Percentiles rank a stretch among this genome's conserved stretches.
phyloP scores from a whole-genome alignment of 1,284 basidiomycete species.

The Fomes fomentarius region DNA sequence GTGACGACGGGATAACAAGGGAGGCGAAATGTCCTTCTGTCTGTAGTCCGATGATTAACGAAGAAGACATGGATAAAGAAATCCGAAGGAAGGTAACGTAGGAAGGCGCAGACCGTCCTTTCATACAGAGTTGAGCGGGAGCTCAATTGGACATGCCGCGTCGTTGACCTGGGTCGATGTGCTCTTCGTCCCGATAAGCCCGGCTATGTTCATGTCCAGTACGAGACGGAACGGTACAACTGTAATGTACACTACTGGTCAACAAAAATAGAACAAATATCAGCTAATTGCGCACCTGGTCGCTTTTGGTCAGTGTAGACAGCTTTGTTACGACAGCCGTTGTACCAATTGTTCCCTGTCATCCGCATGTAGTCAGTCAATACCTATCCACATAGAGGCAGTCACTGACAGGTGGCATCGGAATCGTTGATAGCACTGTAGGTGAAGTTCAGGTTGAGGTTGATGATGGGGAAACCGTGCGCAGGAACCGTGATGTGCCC shows the following conservation, averaged over 20 bases:
- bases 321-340: slow-evolving; percentile 71
- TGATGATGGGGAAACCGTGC: slow-evolving; percentile 60
- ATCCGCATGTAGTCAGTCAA: not conserved
- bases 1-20: slow-evolving; percentile 2
- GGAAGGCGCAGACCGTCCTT: slow-evolving; percentile 7
- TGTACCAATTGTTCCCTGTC: slow-evolving; percentile 78
- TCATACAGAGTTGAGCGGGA: slow-evolving; percentile 56
- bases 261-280: not conserved
- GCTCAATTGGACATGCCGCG: slow-evolving; percentile 78
- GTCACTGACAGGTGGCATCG: slow-evolving; percentile 76
- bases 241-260: slow-evolving; percentile 29
- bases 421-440: slow-evolving; percentile 81
- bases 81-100: slow-evolving; percentile 2
- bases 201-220: slow-evolving; percentile 71
- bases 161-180: slow-evolving; percentile 62
- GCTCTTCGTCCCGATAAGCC: slow-evolving; percentile 58
- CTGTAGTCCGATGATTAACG: slow-evolving; percentile 10
- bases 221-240: slow-evolving; percentile 72
- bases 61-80: slow-evolving; percentile 1
- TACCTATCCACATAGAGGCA: not conserved
- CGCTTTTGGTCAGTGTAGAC: slow-evolving; percentile 55
- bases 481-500: slow-evolving; percentile 62
- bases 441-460: slow-evolving; percentile 78
- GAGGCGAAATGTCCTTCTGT: slow-evolving; percentile 16
- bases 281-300: slow-evolving; percentile 51